phyloP scores from a whole-genome alignment of 202 grass and related monocot genomes.

The Eragrostis tef region DNA sequence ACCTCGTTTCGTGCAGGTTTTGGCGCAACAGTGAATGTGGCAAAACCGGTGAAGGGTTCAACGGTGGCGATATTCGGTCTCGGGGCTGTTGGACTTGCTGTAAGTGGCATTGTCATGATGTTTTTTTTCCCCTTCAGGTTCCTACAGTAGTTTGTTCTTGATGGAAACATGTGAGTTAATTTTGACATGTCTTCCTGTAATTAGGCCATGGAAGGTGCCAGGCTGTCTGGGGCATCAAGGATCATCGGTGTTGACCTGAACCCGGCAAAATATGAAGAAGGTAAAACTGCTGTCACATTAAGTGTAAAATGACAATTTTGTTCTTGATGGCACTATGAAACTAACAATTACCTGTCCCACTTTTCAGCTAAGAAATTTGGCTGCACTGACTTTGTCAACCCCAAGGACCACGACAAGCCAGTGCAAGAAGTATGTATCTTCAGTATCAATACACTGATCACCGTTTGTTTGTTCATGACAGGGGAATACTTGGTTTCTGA shows the following conservation, averaged over 20 bases:
- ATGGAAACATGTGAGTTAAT: neutral
- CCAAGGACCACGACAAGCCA: slow-evolving; percentile 66
- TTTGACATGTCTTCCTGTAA: slow-evolving; percentile 4
- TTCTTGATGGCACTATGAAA: neutral
- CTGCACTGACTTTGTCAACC: slow-evolving; percentile 77
- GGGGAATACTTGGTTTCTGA: neutral
- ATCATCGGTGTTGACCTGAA: slow-evolving; percentile 81
- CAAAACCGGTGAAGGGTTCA: slow-evolving; percentile 64
- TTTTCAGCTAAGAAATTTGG: slow-evolving; percentile 78
- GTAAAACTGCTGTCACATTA: slow-evolving; percentile 17
- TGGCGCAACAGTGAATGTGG: slow-evolving; percentile 73
- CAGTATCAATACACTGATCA: neutral
- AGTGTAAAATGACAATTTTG: neutral
- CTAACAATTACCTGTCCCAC: neutral
- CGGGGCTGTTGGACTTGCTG: slow-evolving; percentile 76
- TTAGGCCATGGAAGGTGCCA: slow-evolving; percentile 81
- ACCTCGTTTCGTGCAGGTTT: slow-evolving; percentile 46
- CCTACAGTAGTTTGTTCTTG: neutral
- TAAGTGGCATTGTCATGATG: slow-evolving; percentile 31
- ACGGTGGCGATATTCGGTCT: slow-evolving; percentile 74
- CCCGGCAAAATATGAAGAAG: slow-evolving; percentile 68
- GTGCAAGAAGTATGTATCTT: slow-evolving; percentile 72
- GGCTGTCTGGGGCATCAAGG: slow-evolving; percentile 64
- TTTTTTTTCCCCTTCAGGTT: neutral
- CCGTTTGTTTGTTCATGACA: neutral